A percentile compares a stretch with the other conserved stretches of the same genome.
phyloP scores from a whole-genome alignment of 805 yeast genomes.

The Saccharomycopsis sp. region DNA sequence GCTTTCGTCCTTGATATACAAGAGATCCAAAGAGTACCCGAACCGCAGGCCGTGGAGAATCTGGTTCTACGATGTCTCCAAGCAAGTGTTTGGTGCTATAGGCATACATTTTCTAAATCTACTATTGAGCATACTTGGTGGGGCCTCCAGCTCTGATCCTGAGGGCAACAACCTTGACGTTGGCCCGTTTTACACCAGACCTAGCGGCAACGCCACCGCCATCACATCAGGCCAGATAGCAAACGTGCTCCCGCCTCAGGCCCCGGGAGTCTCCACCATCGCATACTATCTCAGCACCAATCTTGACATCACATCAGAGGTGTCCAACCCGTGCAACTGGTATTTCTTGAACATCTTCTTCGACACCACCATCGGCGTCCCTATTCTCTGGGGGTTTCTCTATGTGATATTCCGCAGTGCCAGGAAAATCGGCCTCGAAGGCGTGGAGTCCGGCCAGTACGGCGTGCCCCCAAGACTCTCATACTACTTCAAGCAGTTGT shows the following conservation, averaged over 20 bases:
- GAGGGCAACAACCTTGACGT: conserved; percentile 4
- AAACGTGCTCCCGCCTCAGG: not conserved
- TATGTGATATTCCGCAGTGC: conserved; percentile 42
- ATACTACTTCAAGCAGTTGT: conserved; percentile 42
- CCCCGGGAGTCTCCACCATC: conserved; percentile 16
- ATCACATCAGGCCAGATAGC: no score
- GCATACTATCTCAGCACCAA: conserved; percentile 9
- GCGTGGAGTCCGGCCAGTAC: conserved; percentile 35
- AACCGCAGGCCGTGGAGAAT: conserved; percentile 73
- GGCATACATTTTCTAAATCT: conserved; percentile 78
- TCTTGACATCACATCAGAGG: conserved; percentile 28
- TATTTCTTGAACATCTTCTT: conserved; percentile 80
- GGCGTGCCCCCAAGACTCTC: conserved; percentile 40
- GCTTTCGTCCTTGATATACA: conserved; percentile 59
- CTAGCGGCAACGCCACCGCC: not conserved
- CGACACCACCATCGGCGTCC: conserved; percentile 92
- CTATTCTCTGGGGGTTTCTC: conserved; percentile 56
- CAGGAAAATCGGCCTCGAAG: conserved; percentile 36
- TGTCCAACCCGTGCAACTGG: conserved; percentile 84
- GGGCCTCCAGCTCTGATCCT: conserved; percentile 17
- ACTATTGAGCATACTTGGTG: conserved; percentile 53
- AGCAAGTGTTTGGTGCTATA: conserved; percentile 81
- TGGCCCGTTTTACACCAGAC: conserved; percentile 3
- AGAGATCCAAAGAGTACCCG: conserved; percentile 74
- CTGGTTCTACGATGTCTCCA: conserved; percentile 85